phyloP scores from a whole-genome alignment of 2,329 filamentous ascomycete species.

The Mariannaea elegans region DNA sequence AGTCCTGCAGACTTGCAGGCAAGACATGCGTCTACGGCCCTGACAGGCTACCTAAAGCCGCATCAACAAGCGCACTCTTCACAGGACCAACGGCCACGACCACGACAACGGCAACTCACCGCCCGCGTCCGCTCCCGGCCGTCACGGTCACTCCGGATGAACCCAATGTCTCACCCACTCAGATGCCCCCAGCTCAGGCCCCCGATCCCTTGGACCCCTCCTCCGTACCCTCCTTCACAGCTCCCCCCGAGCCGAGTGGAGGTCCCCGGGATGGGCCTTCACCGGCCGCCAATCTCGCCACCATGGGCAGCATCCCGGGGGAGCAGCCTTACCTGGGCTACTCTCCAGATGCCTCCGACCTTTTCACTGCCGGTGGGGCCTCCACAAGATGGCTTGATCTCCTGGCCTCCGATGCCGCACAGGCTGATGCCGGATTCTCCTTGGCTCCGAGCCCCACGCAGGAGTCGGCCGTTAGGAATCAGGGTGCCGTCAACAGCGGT shows the following conservation, averaged over 20 bases:
- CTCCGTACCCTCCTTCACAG: constrained; percentile 1
- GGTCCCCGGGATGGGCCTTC: constrained; percentile 7
- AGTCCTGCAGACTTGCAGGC: constrained; percentile 12
- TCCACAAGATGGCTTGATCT: constrained; percentile 22
- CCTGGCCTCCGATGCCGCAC: constrained; percentile 20
- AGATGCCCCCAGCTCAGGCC: constrained; percentile 2
- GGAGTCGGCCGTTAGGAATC: constrained; percentile 8
- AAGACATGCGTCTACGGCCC: constrained; percentile 21
- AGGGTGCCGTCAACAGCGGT: constrained; percentile 7
- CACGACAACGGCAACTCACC: constrained; percentile 15
- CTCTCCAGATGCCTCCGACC: constrained; percentile 8
- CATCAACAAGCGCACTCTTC: constrained; percentile 16
- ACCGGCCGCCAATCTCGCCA: constrained; percentile 3
- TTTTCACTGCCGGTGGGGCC: constrained; percentile 16
- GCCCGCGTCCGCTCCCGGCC: constrained; percentile 3
- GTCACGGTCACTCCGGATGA: constrained; percentile 12
- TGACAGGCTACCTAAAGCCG: constrained; percentile 4
- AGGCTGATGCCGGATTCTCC: constrained; percentile 20
- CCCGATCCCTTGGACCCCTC: not conserved
- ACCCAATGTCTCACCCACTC: not conserved
- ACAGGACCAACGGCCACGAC: constrained; percentile 23
- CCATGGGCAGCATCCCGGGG: constrained; percentile 8
- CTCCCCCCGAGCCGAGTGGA: constrained; percentile 7
- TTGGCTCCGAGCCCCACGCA: constrained; percentile 20
- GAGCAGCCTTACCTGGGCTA: constrained; percentile 16